Conservation (phyloP, 495 filamentous ascomycete species). For the Corynascus novoguineensis region DNA sequence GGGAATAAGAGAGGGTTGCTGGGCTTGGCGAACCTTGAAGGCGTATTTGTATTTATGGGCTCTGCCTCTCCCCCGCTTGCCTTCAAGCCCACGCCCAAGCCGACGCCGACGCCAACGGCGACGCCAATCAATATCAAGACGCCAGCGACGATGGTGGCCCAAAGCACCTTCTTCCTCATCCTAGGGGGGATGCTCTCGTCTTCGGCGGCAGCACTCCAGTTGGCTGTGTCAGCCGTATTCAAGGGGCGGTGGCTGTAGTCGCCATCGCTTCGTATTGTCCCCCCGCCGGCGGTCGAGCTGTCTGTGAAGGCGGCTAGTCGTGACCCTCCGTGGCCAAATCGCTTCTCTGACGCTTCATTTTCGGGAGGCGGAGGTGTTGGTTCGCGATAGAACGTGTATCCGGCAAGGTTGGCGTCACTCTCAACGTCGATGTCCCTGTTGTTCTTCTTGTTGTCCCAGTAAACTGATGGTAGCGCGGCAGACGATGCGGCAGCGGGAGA, state of each 20-base stretch:
- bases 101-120: slow-evolving; percentile 38
- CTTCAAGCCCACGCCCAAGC: slow-evolving; percentile 33
- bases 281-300: background rate
- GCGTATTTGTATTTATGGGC: background rate
- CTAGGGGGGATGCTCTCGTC: slow-evolving; percentile 10
- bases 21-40: slow-evolving; percentile 24
- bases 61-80: slow-evolving; percentile 5
- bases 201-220: slow-evolving; percentile 12
- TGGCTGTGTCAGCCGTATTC: background rate
- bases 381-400: slow-evolving; percentile 38
- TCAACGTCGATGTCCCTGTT: slow-evolving; percentile 13
- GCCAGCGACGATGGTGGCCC: slow-evolving; percentile 21
- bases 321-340: background rate
- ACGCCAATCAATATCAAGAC: slow-evolving; percentile 30
- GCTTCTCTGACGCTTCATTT: slow-evolving; percentile 18
- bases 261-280: background rate
- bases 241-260: slow-evolving; percentile 6
- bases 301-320: background rate
- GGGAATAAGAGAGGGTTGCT: background rate
- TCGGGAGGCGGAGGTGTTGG: slow-evolving; percentile 30
- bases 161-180: slow-evolving; percentile 28
- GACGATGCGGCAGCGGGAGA: background rate
- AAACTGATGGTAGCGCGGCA: slow-evolving; percentile 20
- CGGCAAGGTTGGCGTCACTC: slow-evolving; percentile 13
- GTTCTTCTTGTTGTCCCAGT: slow-evolving; percentile 23